Evolutionary conservation across 108 stramenopile species (phyloP).

Genomic region (Craspedostauros australis): DNA sequence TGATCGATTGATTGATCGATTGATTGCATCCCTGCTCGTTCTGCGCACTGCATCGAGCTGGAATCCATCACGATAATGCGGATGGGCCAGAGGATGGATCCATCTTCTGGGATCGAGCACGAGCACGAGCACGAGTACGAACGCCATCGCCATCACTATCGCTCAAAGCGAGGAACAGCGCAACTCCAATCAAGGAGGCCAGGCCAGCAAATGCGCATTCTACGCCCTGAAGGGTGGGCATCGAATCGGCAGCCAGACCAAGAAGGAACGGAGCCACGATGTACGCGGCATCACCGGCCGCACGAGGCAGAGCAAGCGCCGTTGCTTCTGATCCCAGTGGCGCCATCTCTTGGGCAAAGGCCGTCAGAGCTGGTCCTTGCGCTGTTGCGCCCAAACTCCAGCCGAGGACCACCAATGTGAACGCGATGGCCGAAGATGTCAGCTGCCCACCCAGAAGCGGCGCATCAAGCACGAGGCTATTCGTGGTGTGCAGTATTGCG

Average conservation of each 20-base stretch:
- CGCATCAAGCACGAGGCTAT: constrained; percentile 1
- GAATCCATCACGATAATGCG: too few relatives aligned
- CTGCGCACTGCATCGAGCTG: too few relatives aligned
- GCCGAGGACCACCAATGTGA: constrained; percentile 37
- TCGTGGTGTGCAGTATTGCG: not conserved
- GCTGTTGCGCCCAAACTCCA: constrained; percentile 60
- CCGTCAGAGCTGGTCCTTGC: constrained; percentile 60
- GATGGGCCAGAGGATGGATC: too few relatives aligned
- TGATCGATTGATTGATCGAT: too few relatives aligned
- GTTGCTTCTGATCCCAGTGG: constrained; percentile 53
- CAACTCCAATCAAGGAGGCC: constrained; percentile 9
- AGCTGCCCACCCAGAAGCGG: constrained; percentile 4
- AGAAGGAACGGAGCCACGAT: constrained; percentile 64
- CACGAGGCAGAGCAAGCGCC: constrained; percentile 58
- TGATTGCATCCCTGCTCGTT: too few relatives aligned
- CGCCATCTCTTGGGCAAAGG: constrained; percentile 55
- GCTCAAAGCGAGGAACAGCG: too few relatives aligned
- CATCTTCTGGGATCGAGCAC: too few relatives aligned
- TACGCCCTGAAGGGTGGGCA: constrained; percentile 1
- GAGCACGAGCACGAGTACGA: too few relatives aligned
- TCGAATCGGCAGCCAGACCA: constrained; percentile 42
- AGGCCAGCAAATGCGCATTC: constrained; percentile 36
- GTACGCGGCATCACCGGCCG: constrained; percentile 67
- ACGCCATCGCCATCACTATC: too few relatives aligned
- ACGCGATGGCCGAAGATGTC: constrained; percentile 29